phyloP scores from a whole-genome alignment of 106 monocot species.

The Platanthera guangdongensis region DNA sequence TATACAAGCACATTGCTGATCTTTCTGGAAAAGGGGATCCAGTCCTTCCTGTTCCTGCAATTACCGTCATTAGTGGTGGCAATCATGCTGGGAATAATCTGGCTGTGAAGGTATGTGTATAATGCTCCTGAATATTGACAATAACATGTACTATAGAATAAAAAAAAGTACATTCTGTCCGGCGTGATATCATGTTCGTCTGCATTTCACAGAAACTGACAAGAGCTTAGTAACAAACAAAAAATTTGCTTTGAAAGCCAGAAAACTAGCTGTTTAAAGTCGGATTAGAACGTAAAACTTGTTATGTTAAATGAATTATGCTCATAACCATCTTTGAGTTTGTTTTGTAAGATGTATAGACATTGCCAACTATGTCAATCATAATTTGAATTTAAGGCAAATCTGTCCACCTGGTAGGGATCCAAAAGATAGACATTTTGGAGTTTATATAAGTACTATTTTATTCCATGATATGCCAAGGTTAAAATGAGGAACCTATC shows the following conservation, averaged over 20 bases:
- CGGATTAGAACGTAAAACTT: neutral
- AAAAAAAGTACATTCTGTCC: neutral
- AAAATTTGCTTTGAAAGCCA: neutral
- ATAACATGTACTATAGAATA: slow-evolving; percentile 7
- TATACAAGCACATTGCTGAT: slow-evolving; percentile 92
- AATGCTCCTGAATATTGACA: slow-evolving; percentile 34
- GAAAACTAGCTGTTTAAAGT: neutral
- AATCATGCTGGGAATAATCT: slow-evolving; percentile 89
- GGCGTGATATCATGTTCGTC: neutral
- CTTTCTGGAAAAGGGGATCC: slow-evolving; percentile 76
- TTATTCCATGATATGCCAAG: neutral
- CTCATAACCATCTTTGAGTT: neutral
- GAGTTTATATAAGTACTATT: neutral
- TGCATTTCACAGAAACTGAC: neutral
- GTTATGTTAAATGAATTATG: neutral
- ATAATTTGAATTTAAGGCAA: neutral
- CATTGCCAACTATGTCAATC: neutral
- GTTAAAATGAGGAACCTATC: neutral
- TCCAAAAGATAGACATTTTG: neutral
- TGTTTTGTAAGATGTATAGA: neutral
- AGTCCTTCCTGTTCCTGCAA: slow-evolving; percentile 77
- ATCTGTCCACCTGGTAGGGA: neutral
- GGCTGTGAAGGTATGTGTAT: slow-evolving; percentile 66
- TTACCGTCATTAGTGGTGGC: slow-evolving; percentile 84
- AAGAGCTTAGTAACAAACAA: neutral